Conservation (phyloP, 768 basidiomycete genomes). For the Podaxis pistillaris region DNA sequence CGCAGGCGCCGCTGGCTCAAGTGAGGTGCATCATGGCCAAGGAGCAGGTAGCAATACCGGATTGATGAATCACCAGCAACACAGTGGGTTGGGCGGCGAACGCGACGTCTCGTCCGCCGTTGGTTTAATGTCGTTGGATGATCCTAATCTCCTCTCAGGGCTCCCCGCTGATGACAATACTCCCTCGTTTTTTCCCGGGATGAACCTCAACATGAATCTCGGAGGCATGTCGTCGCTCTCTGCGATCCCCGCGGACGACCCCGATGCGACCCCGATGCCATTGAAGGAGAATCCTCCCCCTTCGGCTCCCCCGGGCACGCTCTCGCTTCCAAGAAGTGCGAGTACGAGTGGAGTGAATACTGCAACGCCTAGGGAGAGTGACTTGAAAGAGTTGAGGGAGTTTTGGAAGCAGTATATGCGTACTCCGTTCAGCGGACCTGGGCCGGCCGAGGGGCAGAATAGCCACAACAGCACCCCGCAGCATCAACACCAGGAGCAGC, state of each 20-base stretch:
- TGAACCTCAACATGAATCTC: constrained; percentile 14
- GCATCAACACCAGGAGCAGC: background rate
- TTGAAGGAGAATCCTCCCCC: constrained; percentile 21
- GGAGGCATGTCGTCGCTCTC: constrained; percentile 5
- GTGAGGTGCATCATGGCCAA: background rate
- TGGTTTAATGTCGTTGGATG: constrained; percentile 75
- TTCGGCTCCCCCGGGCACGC: background rate
- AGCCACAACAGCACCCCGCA: background rate
- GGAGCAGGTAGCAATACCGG: background rate
- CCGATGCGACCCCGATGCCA: constrained; percentile 50
- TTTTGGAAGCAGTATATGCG: constrained; percentile 77
- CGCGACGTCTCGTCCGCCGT: constrained; percentile 61
- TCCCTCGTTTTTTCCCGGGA: constrained; percentile 58
- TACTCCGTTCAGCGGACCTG: constrained; percentile 53
- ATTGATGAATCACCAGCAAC: constrained; percentile 1
- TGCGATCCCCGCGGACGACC: constrained; percentile 26
- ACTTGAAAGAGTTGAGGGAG: constrained; percentile 53
- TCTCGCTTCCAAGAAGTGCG: constrained; percentile 4
- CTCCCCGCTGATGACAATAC: constrained; percentile 47
- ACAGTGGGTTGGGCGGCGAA: constrained; percentile 11
- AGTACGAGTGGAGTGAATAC: constrained; percentile 5
- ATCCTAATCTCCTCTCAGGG: constrained; percentile 64
- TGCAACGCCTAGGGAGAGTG: constrained; percentile 24
- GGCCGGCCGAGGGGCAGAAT: constrained; percentile 17
- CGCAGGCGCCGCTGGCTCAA: background rate